phyloP scores from a whole-genome alignment of 2,329 filamentous ascomycete genomes.

The Fusarium albosuccineum region DNA sequence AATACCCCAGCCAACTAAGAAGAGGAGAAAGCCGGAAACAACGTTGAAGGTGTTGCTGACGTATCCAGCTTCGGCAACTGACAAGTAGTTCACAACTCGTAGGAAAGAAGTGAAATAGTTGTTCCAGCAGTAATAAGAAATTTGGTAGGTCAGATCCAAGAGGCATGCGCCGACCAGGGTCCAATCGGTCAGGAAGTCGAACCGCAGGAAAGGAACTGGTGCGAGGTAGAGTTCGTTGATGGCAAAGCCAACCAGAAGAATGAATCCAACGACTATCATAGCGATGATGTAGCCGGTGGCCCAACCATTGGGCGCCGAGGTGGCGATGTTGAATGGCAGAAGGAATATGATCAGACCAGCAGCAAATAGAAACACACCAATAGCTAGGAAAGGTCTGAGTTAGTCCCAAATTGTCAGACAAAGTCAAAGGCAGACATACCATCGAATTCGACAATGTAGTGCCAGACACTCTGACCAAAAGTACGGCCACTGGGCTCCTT shows the following conservation, averaged over 20 bases:
- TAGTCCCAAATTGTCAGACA: neutral
- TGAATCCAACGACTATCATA: conserved; percentile 22
- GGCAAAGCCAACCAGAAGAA: conserved; percentile 60
- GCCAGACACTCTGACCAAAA: neutral
- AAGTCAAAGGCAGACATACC: conserved; percentile 7
- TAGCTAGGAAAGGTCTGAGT: neutral
- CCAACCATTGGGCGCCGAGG: conserved; percentile 27
- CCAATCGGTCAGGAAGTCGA: conserved; percentile 19
- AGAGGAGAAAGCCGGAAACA: conserved; percentile 5
- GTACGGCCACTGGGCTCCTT: conserved; percentile 15
- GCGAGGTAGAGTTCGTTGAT: conserved; percentile 63
- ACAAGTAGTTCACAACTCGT: conserved; percentile 8
- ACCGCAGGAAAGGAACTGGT: conserved; percentile 23
- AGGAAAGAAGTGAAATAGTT: conserved; percentile 15
- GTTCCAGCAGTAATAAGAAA: conserved; percentile 18
- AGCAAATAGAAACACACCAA: conserved; percentile 13
- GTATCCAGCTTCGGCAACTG: conserved; percentile 11
- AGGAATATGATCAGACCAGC: conserved; percentile 20
- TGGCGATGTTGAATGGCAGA: conserved; percentile 28
- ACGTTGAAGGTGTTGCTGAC: conserved; percentile 12
- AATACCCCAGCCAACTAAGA: conserved; percentile 9
- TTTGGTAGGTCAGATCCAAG: conserved; percentile 2
- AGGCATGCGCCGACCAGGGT: conserved; percentile 25
- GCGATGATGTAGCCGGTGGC: conserved; percentile 28
- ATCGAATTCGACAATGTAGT: conserved; percentile 29